Evolutionary conservation across 495 filamentous ascomycete genomes (phyloP).

Genomic region (Echria macrotheca): DNA sequence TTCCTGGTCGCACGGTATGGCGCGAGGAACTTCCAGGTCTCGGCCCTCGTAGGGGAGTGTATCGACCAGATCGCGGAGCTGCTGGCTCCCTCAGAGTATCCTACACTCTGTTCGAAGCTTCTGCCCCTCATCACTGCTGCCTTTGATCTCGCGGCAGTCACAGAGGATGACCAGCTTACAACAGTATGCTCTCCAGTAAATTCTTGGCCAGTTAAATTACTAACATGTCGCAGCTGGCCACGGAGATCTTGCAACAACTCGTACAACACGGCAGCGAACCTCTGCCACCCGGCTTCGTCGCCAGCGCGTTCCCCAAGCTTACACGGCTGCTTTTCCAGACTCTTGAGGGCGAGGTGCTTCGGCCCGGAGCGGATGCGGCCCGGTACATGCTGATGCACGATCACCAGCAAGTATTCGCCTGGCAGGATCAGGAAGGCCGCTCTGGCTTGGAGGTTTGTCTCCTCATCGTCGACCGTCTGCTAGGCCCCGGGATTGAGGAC

Average conservation of each 20-base stretch:
- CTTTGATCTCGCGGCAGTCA: constrained; percentile 81
- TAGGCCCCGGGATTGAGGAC: constrained; percentile 76
- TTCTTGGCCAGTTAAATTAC: background rate
- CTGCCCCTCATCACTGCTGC: constrained; percentile 81
- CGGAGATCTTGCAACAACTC: constrained; percentile 75
- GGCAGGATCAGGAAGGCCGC: constrained; percentile 68
- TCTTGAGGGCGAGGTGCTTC: constrained; percentile 77
- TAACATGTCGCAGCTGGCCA: constrained; percentile 56
- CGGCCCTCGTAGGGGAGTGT: constrained; percentile 75
- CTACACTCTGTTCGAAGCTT: constrained; percentile 78
- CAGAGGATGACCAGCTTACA: constrained; percentile 74
- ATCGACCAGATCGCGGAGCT: constrained; percentile 83
- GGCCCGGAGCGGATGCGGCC: constrained; percentile 78
- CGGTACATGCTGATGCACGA: constrained; percentile 86
- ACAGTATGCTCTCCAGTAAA: constrained; percentile 41
- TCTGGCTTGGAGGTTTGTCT: constrained; percentile 84
- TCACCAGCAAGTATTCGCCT: constrained; percentile 77
- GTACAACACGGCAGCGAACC: constrained; percentile 76
- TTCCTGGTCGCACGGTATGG: constrained; percentile 86
- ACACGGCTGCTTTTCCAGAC: constrained; percentile 73
- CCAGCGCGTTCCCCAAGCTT: constrained; percentile 78
- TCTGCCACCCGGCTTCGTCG: constrained; percentile 80
- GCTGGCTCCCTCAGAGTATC: constrained; percentile 59
- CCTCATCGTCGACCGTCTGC: constrained; percentile 86
- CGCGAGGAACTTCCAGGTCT: constrained; percentile 80